Evolutionary conservation across 2,329 filamentous ascomycete genomes (phyloP), one percentile per base, ranked within the genome.

Genomic region (Fusarium sarcochroum): DNA sequence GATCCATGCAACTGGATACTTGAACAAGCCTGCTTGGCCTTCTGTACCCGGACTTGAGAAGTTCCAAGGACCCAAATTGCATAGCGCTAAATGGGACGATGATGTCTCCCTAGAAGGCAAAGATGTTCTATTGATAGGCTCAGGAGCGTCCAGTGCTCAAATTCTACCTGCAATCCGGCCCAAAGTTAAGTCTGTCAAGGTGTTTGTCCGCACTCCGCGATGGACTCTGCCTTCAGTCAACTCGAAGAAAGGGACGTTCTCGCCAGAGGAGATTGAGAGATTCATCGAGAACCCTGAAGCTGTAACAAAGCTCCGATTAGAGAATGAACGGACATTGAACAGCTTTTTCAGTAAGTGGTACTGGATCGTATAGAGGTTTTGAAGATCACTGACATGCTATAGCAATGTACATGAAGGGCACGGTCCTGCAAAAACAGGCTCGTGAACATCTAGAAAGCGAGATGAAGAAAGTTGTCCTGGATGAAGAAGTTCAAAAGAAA

Each of bases 401-500:
- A 63, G 59, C 59, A 13, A 63, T 63, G 60, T 63, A 63, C 6
- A 62, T 63, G 44, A 62, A 62, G 15, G 60, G 38, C 9, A 63
- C 60, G 0, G 3, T 62, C 2, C 25, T 63, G 3, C 60, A 63
- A 11, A 11, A 48, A 6, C 57, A 63, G n/a, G 57, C 60, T 18
- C n/a, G 57, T 1, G 10, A 55, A 5, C 49, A 63, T 15, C 18
- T 63, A 10, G 48, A 46, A 9, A 27, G 18, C 7, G 49, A 63
- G 34, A 63, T 63, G 60, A 63, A 30, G 20, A 63, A 62, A 21
- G 34, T 63, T 0, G 38, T 63, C 1, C 4, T 25, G 6, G 49
- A 63, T 17, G 20, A 32, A 4, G 44, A 63, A 6, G 18, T 35
- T n/a, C 37, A 55, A 4, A 45, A 40, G 37, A 62, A 37, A 4